Percentiles rank a stretch among this genome's conserved stretches.
These are phyloP conservation scores for Hirsutella rhossiliensis DNA, from an alignment of 2,329 filamentous ascomycete genomes.

Conservation along the genomic window DNA sequence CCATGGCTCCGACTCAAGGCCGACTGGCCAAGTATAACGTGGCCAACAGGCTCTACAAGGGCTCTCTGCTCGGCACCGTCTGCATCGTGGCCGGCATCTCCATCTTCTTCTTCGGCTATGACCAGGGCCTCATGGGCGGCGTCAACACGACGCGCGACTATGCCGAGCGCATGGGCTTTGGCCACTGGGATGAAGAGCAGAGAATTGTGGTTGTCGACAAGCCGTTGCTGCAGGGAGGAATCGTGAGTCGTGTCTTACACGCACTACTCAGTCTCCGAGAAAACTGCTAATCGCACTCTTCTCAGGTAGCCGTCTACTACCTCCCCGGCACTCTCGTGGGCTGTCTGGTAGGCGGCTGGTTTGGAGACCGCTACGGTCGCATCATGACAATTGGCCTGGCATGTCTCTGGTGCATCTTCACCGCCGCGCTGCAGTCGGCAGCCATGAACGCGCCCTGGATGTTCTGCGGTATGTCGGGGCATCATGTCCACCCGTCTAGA, in stretches of 20 bases:
- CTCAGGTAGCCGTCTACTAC: slow-evolving; percentile 25
- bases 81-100: slow-evolving; percentile 52
- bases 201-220: slow-evolving; percentile 45
- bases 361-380: slow-evolving; percentile 50
- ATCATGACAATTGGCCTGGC: slow-evolving; percentile 52
- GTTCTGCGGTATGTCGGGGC: slow-evolving; percentile 42
- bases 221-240: slow-evolving; percentile 20
- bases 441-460: slow-evolving; percentile 58
- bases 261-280: no score
- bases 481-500: background rate
- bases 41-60: slow-evolving; percentile 42
- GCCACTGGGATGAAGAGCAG: slow-evolving; percentile 38
- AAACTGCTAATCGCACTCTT: no score
- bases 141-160: slow-evolving; percentile 56
- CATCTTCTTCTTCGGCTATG: slow-evolving; percentile 56
- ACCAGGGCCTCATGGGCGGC: slow-evolving; percentile 48
- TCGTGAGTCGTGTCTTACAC: no score
- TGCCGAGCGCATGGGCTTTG: slow-evolving; percentile 52
- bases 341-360: slow-evolving; percentile 48
- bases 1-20: background rate
- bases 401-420: slow-evolving; percentile 43
- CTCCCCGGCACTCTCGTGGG: slow-evolving; percentile 46
- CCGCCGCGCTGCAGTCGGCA: slow-evolving; percentile 52
- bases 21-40: slow-evolving; percentile 15
- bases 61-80: slow-evolving; percentile 43